These are phyloP conservation scores for Ascochyta rabiei DNA, from an alignment of 2,329 filamentous ascomycete species.

Conservation along the genomic window DNA sequence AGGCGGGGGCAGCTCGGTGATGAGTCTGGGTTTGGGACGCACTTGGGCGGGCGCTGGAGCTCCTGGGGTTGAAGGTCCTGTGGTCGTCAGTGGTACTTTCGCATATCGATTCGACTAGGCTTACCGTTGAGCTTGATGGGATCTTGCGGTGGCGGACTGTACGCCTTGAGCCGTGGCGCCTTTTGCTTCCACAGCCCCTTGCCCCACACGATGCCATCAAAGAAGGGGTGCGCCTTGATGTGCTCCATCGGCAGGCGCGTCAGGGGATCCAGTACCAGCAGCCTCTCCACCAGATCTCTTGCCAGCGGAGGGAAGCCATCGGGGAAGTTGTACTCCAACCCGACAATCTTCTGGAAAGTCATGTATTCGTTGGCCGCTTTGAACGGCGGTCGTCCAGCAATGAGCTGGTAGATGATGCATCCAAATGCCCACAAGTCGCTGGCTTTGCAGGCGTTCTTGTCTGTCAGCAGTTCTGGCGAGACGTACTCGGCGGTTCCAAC, in stretches of 20 bases:
- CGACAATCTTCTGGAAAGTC: conserved; percentile 98
- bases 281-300: conserved; percentile 85
- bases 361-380: conserved; percentile 95
- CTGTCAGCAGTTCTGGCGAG: conserved; percentile 93
- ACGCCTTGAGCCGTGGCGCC: conserved; percentile 83
- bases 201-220: conserved; percentile 84
- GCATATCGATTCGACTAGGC: conserved; percentile 8
- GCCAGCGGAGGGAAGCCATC: conserved; percentile 84
- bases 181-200: conserved; percentile 87
- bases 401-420: conserved; percentile 94
- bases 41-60: conserved; percentile 30
- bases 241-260: conserved; percentile 89
- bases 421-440: conserved; percentile 99
- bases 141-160: conserved; percentile 77
- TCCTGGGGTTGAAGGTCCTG: conserved; percentile 36
- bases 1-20: conserved; percentile 95
- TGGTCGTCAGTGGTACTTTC: conserved; percentile 24
- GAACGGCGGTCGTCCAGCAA: conserved; percentile 95
- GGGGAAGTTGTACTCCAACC: conserved; percentile 91
- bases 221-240: conserved; percentile 96
- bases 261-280: conserved; percentile 86
- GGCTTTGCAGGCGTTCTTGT: conserved; percentile 96
- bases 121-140: conserved; percentile 59
- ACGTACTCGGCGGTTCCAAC: conserved; percentile 98
- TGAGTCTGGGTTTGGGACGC: conserved; percentile 72